Conservation (phyloP, 163 green algal genomes). For the Chlamydomonas reinhardtii region DNA sequence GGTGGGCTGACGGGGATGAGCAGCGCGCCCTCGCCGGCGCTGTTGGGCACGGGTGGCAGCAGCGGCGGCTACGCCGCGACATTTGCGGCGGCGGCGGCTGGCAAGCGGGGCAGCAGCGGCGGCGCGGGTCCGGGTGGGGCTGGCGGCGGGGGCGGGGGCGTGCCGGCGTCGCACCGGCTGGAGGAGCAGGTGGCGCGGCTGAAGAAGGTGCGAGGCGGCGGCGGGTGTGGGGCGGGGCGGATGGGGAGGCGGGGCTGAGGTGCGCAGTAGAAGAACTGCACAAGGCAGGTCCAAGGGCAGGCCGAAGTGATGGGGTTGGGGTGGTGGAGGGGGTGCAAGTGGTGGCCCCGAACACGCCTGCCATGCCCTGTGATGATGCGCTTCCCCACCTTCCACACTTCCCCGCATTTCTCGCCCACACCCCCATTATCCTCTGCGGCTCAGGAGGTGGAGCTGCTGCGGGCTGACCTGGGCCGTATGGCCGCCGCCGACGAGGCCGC, state of each 20-base stretch:
- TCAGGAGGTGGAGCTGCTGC: slow-evolving; percentile 42
- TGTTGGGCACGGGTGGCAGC: no score
- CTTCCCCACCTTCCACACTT: no score
- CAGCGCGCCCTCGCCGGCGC: not conserved
- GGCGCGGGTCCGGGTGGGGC: not conserved
- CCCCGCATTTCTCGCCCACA: no score
- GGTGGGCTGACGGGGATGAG: not conserved
- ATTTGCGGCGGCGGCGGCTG: not conserved
- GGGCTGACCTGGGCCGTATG: slow-evolving; percentile 12
- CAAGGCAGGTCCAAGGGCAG: no score
- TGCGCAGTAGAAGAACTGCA: no score
- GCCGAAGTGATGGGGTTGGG: no score
- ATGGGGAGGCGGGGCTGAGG: no score
- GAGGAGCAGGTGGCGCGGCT: slow-evolving; percentile 35
- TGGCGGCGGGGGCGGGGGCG: not conserved
- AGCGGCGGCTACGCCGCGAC: not conserved
- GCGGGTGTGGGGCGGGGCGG: no score
- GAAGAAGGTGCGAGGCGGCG: not conserved
- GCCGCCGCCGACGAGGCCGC: slow-evolving; percentile 17
- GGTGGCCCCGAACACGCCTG: no score
- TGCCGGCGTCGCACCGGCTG: not conserved
- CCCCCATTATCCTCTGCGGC: no score
- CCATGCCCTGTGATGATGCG: no score
- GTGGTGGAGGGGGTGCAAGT: no score
- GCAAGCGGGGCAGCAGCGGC: not conserved